Percentiles rank a stretch among this genome's conserved stretches.
These are phyloP conservation scores for Porodaedalea pini DNA, from an alignment of 1,284 basidiomycete genomes.

Conservation along the genomic window DNA sequence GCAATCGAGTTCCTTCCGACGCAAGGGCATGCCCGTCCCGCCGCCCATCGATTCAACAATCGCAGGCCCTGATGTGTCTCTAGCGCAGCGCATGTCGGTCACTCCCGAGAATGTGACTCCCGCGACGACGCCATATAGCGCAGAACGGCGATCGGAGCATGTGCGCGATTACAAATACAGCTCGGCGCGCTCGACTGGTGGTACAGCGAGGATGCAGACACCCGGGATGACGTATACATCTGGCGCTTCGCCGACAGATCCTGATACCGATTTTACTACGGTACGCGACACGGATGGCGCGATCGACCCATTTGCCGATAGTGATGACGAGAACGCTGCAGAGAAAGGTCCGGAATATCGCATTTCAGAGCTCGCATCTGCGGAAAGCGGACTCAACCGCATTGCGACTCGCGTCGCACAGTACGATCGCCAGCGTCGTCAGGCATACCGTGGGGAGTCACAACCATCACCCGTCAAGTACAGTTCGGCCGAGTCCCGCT, in stretches of 20 bases:
- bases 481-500: background rate
- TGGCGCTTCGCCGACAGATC: background rate
- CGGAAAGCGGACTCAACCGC: constrained; percentile 15
- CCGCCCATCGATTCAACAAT: constrained; percentile 18
- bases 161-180: background rate
- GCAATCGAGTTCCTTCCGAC: constrained; percentile 14
- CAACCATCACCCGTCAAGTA: constrained; percentile 10
- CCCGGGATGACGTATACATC: constrained; percentile 13
- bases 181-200: background rate
- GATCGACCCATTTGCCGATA: constrained; percentile 10
- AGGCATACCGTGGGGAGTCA: constrained; percentile 7
- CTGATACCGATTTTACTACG: background rate
- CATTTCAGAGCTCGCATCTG: constrained; percentile 13
- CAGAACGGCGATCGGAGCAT: background rate
- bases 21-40: constrained; percentile 13
- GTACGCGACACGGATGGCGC: background rate
- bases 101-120: background rate
- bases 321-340: constrained; percentile 3
- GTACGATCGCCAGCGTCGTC: constrained; percentile 14
- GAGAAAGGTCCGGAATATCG: constrained; percentile 1
- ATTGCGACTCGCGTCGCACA: constrained; percentile 17
- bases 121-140: background rate
- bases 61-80: constrained; percentile 8
- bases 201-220: background rate
- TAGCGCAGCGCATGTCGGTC: constrained; percentile 1